These are phyloP conservation scores for Acanthamoeba triangularis DNA, from an alignment of 208 protist genomes.

Conservation along the genomic window DNA sequence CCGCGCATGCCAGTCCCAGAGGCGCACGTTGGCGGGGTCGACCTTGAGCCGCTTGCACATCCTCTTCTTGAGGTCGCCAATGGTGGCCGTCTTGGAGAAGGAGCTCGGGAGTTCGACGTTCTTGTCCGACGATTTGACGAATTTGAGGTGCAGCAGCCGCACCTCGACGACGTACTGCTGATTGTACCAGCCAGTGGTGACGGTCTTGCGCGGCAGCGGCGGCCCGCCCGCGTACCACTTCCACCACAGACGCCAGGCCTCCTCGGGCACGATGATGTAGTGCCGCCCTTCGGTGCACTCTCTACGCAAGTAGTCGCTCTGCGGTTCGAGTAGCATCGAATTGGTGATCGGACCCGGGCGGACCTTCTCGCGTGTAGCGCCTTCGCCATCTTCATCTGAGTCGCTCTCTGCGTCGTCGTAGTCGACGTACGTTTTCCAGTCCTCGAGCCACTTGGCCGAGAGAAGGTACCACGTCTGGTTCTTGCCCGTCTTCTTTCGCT, in stretches of 20 bases:
- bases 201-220: conserved; percentile 24
- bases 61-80: conserved; percentile 49
- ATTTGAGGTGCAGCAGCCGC: conserved; percentile 58
- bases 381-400: not conserved
- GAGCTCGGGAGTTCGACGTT: conserved; percentile 28
- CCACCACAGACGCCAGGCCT: conserved; percentile 44
- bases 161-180: conserved; percentile 70
- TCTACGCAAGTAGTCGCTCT: conserved; percentile 12
- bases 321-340: conserved; percentile 39
- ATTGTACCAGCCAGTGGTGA: not conserved
- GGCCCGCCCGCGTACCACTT: conserved; percentile 74
- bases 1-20: conserved; percentile 46
- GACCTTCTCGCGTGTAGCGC: not conserved
- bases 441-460: conserved; percentile 50
- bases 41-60: conserved; percentile 62
- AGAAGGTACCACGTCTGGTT: conserved; percentile 68
- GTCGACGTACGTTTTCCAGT: conserved; percentile 59
- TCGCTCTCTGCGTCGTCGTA: conserved; percentile 20
- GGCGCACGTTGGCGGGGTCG: conserved; percentile 30
- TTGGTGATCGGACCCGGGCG: conserved; percentile 66
- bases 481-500: conserved; percentile 11
- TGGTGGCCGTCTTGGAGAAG: conserved; percentile 62
- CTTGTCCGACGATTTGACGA: conserved; percentile 41
- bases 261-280: conserved; percentile 47
- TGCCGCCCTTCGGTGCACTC: conserved; percentile 29